Base-by-base conservation (phyloP, 2,329 filamentous ascomycete genomes). In the Verticillium nonalfalfae region DNA sequence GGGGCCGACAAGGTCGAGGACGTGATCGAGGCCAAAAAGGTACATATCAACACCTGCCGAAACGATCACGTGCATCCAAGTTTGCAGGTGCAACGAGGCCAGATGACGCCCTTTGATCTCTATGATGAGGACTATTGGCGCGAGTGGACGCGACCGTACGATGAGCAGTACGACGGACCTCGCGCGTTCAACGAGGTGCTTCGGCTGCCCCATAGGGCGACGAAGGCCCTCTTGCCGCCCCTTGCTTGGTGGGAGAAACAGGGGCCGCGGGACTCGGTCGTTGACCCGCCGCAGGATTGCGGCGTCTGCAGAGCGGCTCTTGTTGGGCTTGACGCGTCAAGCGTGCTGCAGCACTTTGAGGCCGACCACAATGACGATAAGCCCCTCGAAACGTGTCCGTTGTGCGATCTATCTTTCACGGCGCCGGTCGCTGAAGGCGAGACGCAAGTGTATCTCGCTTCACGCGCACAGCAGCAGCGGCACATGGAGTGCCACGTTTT, bases 401-500 rank as follows among this genome's bases (percentile, higher is more conserved):
- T 66, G 45, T 66, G 64, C 45, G 58, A 60, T 15, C 58, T 64
- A 11, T 57, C 61, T 2, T 66, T 66, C 61, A 34, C 4, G 10
- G 59, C n/a, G 11, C 58, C 63, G 11, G 18, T 45, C n/a, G 60
- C 57, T 5, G 58, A 59, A n/a, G n/a, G 55, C 7, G 57, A 59
- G 21, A 33, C 45, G 34, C 54, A 56, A 4, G 57, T 38, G 3
- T 52, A 61, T 11, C 56, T 36, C 33, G 58, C 55, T 14, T 57
- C 52, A 10, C 57, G 64, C 11, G 26, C 36, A 7, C 40, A 50
- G 14, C 64, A 66, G 35, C 57, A 61, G n/a, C 18, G 56, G 5
- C 64, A 66, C 45, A 65, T 66, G 59, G 64, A 66, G 59, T 66
- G 64, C n/a, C 64, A 66, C 40, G 61, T 65, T 59, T 63, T 58